Conservation (phyloP, 805 yeast genomes). For the Tetrapisispora iriomotensis region DNA sequence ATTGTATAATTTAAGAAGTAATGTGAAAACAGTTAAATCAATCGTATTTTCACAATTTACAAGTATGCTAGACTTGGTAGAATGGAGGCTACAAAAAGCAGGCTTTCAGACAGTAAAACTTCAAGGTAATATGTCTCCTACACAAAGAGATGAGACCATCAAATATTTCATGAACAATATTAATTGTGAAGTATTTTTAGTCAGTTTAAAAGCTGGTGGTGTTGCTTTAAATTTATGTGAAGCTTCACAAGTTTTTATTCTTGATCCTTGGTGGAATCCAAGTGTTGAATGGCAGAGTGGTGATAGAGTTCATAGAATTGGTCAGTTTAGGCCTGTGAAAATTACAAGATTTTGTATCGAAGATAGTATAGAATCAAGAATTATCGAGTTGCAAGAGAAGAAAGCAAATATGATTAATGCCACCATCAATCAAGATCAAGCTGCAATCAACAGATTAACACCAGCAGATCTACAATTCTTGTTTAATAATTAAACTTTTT, state of each 20-base stretch:
- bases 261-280: constrained; percentile 99
- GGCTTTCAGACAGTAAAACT: constrained; percentile 91
- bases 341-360: constrained; percentile 90
- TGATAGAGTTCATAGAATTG: constrained; percentile 96
- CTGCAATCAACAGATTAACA: constrained; percentile 78
- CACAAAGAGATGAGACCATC: constrained; percentile 86
- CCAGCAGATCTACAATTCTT: constrained; percentile 93
- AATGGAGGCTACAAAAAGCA: constrained; percentile 90
- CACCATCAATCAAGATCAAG: constrained; percentile 85
- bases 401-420: constrained; percentile 98
- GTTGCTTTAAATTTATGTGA: constrained; percentile 94
- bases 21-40: constrained; percentile 80
- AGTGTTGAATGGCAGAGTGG: constrained; percentile 97
- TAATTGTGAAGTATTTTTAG: constrained; percentile 85
- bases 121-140: constrained; percentile 96
- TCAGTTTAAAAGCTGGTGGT: constrained; percentile 96
- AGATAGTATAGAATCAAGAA: constrained; percentile 93
- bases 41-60: constrained; percentile 97
- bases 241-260: constrained; percentile 88
- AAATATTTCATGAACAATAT: constrained; percentile 88
- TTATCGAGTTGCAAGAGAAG: constrained; percentile 91
- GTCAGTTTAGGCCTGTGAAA: constrained; percentile 88
- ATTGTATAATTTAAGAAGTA: constrained; percentile 75
- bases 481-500: constrained; percentile 60
- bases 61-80: constrained; percentile 89